These are phyloP conservation scores for Trifolium dubium DNA, from an alignment of 306 rosid genomes.

Conservation along the genomic window DNA sequence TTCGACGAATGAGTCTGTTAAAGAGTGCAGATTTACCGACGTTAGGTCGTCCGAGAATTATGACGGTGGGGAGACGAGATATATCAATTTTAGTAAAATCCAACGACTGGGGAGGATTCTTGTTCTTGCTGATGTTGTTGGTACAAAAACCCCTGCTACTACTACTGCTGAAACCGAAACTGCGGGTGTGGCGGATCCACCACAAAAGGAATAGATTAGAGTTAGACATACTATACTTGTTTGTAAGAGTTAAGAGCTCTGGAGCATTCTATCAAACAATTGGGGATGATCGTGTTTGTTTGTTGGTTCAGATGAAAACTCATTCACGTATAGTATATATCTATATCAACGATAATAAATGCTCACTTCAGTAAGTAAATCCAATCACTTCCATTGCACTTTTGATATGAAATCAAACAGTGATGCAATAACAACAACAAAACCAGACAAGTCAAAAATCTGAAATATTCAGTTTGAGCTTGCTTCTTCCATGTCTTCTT, in stretches of 20 bases:
- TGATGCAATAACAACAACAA: too few species aligned
- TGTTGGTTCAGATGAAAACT: too few species aligned
- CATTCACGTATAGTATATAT: too few species aligned
- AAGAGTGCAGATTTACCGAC: conserved; percentile 49
- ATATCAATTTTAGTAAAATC: conserved; percentile 40
- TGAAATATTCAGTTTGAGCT: too few species aligned
- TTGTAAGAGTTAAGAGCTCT: neutral
- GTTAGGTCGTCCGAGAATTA: conserved; percentile 48
- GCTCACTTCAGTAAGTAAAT: too few species aligned
- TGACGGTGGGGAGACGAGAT: conserved; percentile 39
- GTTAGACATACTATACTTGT: neutral
- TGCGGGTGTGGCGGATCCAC: conserved; percentile 4
- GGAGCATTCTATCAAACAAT: conserved; percentile 18
- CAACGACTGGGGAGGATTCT: too few species aligned
- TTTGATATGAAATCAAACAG: too few species aligned
- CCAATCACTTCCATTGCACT: too few species aligned
- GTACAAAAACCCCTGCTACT: conserved; percentile 25
- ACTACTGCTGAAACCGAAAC: neutral
- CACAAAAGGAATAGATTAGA: neutral
- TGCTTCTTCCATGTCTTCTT: too few species aligned
- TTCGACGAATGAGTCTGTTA: conserved; percentile 71
- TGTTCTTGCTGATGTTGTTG: neutral
- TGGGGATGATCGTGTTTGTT: too few species aligned
- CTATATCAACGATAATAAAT: too few species aligned
- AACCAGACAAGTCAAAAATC: too few species aligned